Conservation (phyloP, 768 basidiomycete species). For the Boletus tomentosulus region DNA sequence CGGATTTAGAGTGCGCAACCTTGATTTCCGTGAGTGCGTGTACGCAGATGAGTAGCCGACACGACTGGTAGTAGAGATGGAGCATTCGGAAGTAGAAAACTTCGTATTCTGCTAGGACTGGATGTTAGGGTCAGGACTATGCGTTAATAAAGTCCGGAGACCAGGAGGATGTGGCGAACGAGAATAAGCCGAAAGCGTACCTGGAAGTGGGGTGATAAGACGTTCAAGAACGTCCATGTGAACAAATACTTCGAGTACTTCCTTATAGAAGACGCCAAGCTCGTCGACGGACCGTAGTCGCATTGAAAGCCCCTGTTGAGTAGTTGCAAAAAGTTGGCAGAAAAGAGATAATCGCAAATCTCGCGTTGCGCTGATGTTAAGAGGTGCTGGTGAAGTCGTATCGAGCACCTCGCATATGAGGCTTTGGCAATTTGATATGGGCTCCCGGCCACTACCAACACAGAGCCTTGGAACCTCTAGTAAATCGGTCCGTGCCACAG, state of each 20-base stretch:
- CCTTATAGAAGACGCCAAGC: conserved; percentile 32
- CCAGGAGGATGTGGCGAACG: not conserved
- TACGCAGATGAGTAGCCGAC: conserved; percentile 36
- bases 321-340: conserved; percentile 33
- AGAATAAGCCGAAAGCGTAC: conserved; percentile 22
- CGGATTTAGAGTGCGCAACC: conserved; percentile 16
- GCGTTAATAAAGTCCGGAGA: not conserved
- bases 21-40: conserved; percentile 32
- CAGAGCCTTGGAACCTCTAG: conserved; percentile 33
- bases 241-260: conserved; percentile 29
- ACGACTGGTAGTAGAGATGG: conserved; percentile 37
- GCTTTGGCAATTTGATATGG: conserved; percentile 33
- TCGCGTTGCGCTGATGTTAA: conserved; percentile 21
- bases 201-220: conserved; percentile 35
- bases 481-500: not conserved
- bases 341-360: conserved; percentile 37
- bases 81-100: conserved; percentile 41
- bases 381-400: conserved; percentile 20
- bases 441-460: conserved; percentile 39
- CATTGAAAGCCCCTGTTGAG: conserved; percentile 31
- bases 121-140: conserved; percentile 21
- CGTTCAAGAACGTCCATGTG: conserved; percentile 36
- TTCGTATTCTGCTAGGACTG: conserved; percentile 43
- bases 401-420: conserved; percentile 31
- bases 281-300: conserved; percentile 25